Conservation (phyloP, 208 protist species). For the Acanthamoeba divionensis region DNA sequence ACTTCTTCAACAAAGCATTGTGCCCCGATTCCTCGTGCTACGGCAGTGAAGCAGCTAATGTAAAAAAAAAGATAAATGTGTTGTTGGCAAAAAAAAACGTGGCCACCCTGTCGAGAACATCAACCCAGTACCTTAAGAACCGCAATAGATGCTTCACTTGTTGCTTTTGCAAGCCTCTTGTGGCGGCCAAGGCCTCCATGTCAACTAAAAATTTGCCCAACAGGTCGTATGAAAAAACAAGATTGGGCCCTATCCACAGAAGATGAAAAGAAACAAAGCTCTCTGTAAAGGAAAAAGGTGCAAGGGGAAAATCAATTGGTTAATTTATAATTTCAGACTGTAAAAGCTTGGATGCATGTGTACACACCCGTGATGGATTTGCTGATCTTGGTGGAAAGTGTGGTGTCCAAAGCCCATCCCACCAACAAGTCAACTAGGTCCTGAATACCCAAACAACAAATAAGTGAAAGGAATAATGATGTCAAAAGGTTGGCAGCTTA, state of each 20-base stretch:
- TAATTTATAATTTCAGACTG: not conserved
- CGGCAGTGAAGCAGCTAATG: not conserved
- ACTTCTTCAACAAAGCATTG: slow-evolving; percentile 7
- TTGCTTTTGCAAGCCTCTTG: not conserved
- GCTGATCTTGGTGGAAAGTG: not conserved
- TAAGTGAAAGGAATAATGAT: not conserved
- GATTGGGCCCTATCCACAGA: not conserved
- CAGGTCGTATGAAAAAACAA: slow-evolving; percentile 8
- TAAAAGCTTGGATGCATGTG: not conserved
- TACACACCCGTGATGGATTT: not conserved
- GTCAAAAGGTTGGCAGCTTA: not conserved
- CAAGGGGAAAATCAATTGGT: not conserved
- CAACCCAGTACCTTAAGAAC: not conserved
- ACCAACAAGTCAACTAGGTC: slow-evolving; percentile 11
- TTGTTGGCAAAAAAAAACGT: not conserved
- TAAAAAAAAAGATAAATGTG: not conserved
- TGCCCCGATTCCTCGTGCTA: not conserved
- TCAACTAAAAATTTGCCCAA: slow-evolving; percentile 20
- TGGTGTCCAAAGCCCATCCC: not conserved
- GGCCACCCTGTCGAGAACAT: not conserved
- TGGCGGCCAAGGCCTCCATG: not conserved
- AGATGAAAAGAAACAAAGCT: slow-evolving; percentile 18
- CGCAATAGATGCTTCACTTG: slow-evolving; percentile 1
- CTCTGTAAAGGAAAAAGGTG: not conserved
- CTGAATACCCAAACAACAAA: not conserved